A percentile compares a stretch with the other conserved stretches of the same genome.
Conservation (phyloP, 371 early-diverging fungal genomes). For the Mortierella sp. region DNA sequence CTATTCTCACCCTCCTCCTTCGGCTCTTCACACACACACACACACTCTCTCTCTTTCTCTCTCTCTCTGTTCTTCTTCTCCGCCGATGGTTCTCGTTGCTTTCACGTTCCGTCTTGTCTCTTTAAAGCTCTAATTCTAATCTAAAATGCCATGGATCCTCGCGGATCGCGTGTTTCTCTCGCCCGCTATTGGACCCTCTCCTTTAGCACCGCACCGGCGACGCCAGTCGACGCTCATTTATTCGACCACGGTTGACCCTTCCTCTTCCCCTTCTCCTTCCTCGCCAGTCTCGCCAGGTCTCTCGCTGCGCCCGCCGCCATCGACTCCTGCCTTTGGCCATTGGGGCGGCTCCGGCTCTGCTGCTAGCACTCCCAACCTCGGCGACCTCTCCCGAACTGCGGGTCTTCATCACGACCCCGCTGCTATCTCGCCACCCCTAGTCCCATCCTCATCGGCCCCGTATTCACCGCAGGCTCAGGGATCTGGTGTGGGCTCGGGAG, state of each 20-base stretch:
- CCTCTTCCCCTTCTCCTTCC: slow-evolving; percentile 5
- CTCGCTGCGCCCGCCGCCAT: background rate
- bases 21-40: background rate
- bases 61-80: too few species aligned
- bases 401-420: background rate
- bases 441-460: background rate
- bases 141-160: too few species aligned
- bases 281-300: background rate
- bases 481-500: slow-evolving; percentile 27
- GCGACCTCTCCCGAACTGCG: background rate
- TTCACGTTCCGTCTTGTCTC: too few species aligned
- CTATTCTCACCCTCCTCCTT: too few species aligned
- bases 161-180: too few species aligned
- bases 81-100: too few species aligned
- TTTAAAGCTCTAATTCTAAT: too few species aligned
- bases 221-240: slow-evolving; percentile 32
- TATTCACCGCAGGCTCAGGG: slow-evolving; percentile 14
- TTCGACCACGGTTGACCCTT: slow-evolving; percentile 9
- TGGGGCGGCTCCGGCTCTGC: slow-evolving; percentile 41
- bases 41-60: slow-evolving; percentile 2
- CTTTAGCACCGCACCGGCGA: slow-evolving; percentile 26
- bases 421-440: slow-evolving; percentile 9
- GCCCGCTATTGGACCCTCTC: too few species aligned
- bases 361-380: slow-evolving; percentile 42
- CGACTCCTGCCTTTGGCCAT: slow-evolving; percentile 20